A percentile compares a stretch with the other conserved stretches of the same genome.
These are phyloP conservation scores for Aspergillus ochraceus DNA, from an alignment of 2,329 filamentous ascomycete species.

Conservation along the genomic window DNA sequence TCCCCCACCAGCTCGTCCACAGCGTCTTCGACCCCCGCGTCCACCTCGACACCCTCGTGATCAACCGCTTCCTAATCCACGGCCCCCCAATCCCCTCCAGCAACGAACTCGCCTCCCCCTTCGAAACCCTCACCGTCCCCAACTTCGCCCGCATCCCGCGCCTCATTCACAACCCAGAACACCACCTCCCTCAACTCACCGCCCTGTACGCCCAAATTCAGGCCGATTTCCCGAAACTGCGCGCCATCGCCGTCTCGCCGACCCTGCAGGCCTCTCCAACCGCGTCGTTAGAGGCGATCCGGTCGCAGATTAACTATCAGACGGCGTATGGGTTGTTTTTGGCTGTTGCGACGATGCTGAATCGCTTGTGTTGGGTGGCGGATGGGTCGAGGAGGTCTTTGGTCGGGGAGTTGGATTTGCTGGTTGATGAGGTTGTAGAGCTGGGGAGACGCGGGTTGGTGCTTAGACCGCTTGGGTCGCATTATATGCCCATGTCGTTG, in stretches of 20 bases:
- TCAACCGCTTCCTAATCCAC: not conserved
- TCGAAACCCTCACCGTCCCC: not conserved
- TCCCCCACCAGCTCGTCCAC: slow-evolving; percentile 20
- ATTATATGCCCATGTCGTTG: not conserved
- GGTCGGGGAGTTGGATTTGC: not conserved
- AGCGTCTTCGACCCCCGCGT: slow-evolving; percentile 21
- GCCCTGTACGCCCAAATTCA: not conserved
- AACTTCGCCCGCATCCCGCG: not conserved
- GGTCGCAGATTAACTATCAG: not conserved
- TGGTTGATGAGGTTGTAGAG: not conserved
- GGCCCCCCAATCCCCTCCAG: not conserved
- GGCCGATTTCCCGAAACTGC: not conserved
- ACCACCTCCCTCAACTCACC: not conserved
- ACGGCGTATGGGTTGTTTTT: not conserved
- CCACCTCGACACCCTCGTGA: not conserved
- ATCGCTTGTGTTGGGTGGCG: not conserved
- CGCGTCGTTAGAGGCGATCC: not conserved
- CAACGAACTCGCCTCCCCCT: not conserved
- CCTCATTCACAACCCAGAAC: not conserved
- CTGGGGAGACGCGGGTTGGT: not conserved
- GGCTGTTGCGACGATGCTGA: not conserved
- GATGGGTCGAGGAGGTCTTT: not conserved
- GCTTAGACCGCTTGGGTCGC: not conserved
- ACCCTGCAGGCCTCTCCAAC: not conserved
- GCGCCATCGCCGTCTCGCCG: not conserved